Percentiles rank a stretch among this genome's conserved stretches.
phyloP scores from a whole-genome alignment of 2,329 filamentous ascomycete species.

The Aspergillus ruber region DNA sequence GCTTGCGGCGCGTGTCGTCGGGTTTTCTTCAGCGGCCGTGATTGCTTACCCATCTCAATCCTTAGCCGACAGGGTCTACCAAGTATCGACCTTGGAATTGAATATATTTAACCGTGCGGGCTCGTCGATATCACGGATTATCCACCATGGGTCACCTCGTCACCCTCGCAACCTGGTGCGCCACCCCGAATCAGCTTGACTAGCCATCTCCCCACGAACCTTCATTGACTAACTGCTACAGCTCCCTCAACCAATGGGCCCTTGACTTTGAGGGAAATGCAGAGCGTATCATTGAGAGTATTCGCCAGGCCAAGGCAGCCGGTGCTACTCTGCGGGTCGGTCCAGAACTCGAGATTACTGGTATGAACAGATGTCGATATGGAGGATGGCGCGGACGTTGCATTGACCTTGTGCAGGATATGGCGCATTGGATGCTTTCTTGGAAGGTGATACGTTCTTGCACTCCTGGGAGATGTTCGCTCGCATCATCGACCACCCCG shows the following conservation, averaged over 20 bases:
- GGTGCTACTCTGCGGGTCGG: conserved; percentile 59
- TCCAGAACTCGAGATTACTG: conserved; percentile 51
- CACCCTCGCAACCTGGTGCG: conserved; percentile 41
- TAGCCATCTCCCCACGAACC: neutral
- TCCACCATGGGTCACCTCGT: conserved; percentile 34
- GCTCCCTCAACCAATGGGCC: conserved; percentile 43
- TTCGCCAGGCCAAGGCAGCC: conserved; percentile 52
- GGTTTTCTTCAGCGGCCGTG: neutral
- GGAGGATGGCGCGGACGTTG: neutral
- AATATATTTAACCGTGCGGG: neutral
- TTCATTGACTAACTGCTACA: conserved; percentile 1
- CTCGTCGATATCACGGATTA: neutral
- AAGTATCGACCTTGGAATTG: too few species aligned
- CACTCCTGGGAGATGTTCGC: conserved; percentile 59
- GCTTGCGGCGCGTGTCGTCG: neutral
- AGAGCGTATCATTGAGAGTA: conserved; percentile 57
- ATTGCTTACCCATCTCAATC: neutral
- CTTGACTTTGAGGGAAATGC: conserved; percentile 61
- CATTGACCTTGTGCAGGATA: conserved; percentile 35
- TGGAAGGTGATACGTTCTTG: conserved; percentile 52
- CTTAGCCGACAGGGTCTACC: too few species aligned
- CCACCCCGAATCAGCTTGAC: neutral
- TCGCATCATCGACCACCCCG: conserved; percentile 54
- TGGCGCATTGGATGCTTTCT: conserved; percentile 62
- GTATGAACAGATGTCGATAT: conserved; percentile 18